A percentile compares a stretch with the other conserved stretches of the same genome.
These are phyloP conservation scores for Ceratocystis cubensis DNA, from an alignment of 2,329 filamentous ascomycete species.

Conservation along the genomic window DNA sequence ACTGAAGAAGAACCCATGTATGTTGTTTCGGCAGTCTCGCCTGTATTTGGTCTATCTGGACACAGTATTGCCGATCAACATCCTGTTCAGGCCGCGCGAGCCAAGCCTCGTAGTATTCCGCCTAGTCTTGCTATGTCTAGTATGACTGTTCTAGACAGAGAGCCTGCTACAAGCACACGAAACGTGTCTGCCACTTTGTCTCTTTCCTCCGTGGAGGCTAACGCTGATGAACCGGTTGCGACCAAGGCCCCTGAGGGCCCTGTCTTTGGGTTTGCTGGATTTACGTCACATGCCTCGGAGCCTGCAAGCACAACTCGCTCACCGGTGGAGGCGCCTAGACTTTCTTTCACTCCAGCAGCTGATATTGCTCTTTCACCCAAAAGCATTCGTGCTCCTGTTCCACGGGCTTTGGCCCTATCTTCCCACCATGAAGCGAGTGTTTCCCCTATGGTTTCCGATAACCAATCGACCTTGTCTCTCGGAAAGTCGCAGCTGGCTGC, in stretches of 20 bases:
- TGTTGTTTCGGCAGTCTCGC: constrained; percentile 21
- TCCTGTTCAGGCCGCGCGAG: constrained; percentile 6
- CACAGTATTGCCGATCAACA: constrained; percentile 17
- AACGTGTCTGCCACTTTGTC: constrained; percentile 22
- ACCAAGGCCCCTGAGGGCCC: constrained; percentile 2
- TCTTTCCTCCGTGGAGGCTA: constrained; percentile 23
- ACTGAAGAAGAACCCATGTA: constrained; percentile 22
- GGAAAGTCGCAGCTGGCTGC: constrained; percentile 8
- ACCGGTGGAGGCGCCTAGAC: constrained; percentile 23
- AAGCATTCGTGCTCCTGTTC: not conserved
- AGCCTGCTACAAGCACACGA: constrained; percentile 20
- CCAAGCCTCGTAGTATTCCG: constrained; percentile 6
- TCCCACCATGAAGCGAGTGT: constrained; percentile 16
- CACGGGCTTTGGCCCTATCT: constrained; percentile 15
- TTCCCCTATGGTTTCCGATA: not conserved
- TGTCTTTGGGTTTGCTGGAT: constrained; percentile 25
- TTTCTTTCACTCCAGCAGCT: constrained; percentile 8
- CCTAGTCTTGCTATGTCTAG: constrained; percentile 9
- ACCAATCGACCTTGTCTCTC: not conserved
- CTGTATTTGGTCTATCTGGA: not conserved
- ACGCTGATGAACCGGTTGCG: constrained; percentile 21
- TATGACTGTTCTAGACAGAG: constrained; percentile 13
- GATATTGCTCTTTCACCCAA: constrained; percentile 12
- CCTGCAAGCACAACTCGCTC: constrained; percentile 22
- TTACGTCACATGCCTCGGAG: constrained; percentile 26